These are phyloP conservation scores for Chlorencoelia australis DNA, from an alignment of 2,329 filamentous ascomycete genomes.

Conservation along the genomic window DNA sequence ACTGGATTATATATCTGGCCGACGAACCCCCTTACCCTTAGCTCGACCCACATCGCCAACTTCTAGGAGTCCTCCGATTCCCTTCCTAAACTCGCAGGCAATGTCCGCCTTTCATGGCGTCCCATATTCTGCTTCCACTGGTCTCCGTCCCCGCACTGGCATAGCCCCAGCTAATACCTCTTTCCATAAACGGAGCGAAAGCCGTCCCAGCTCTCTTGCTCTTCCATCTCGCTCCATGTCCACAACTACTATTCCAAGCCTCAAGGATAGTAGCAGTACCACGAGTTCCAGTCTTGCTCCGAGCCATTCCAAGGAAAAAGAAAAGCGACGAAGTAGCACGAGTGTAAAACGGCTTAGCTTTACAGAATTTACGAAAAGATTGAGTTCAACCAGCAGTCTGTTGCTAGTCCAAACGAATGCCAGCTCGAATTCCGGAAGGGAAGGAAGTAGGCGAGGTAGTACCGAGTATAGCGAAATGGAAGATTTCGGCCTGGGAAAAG, in stretches of 20 bases:
- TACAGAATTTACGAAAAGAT: conserved; percentile 48
- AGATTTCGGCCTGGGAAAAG: neutral
- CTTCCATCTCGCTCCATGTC: conserved; percentile 23
- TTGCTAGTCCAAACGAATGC: conserved; percentile 49
- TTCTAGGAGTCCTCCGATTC: conserved; percentile 17
- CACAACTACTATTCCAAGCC: conserved; percentile 13
- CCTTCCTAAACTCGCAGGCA: conserved; percentile 23
- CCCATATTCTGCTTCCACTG: neutral
- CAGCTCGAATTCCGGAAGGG: conserved; percentile 19
- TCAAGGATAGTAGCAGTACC: conserved; percentile 12
- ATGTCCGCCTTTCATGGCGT: conserved; percentile 22
- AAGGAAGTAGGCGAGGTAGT: conserved; percentile 17
- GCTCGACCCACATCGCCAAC: conserved; percentile 17
- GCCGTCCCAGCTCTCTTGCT: conserved; percentile 21
- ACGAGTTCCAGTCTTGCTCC: conserved; percentile 10
- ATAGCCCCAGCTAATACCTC: too few relatives aligned
- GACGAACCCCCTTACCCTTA: conserved; percentile 12
- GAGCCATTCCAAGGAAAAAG: conserved; percentile 14
- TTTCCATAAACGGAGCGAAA: conserved; percentile 9
- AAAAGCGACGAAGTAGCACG: conserved; percentile 41
- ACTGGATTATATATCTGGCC: conserved; percentile 26
- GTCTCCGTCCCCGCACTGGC: conserved; percentile 19
- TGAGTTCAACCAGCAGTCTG: conserved; percentile 50
- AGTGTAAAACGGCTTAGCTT: conserved; percentile 51
- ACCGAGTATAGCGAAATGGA: conserved; percentile 3